Evolutionary conservation across 2,329 filamentous ascomycete species (phyloP).

Genomic region (Colletotrichum musicola): DNA sequence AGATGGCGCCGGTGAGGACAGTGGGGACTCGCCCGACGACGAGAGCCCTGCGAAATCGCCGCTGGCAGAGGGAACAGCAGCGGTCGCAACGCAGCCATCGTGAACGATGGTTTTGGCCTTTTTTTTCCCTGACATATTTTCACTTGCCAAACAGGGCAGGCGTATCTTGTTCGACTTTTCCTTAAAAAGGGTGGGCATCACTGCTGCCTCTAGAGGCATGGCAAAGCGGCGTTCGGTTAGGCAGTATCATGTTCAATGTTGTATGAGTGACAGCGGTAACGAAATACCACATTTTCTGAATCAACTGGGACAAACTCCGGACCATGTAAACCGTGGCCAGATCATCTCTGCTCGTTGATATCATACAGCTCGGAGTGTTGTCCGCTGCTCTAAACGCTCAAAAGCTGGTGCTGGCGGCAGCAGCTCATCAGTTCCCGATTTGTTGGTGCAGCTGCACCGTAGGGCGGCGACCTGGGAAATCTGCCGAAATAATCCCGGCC

Average conservation of each 20-base stretch:
- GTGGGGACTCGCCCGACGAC: constrained; percentile 41
- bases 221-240: constrained; percentile 35
- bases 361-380: background rate
- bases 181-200: constrained; percentile 37
- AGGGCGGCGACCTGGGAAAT: background rate
- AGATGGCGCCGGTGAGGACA: constrained; percentile 42
- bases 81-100: constrained; percentile 3
- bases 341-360: background rate
- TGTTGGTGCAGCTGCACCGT: background rate
- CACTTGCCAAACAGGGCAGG: background rate
- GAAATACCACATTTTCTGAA: constrained; percentile 35
- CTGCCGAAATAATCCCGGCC: constrained; percentile 31
- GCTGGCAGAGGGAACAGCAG: constrained; percentile 2
- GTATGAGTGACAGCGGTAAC: constrained; percentile 37
- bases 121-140: background rate
- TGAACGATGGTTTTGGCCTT: background rate
- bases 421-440: background rate
- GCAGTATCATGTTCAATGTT: constrained; percentile 23
- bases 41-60: constrained; percentile 31
- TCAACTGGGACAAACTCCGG: background rate
- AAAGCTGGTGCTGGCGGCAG: background rate
- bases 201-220: constrained; percentile 35
- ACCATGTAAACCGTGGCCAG: background rate
- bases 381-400: background rate
- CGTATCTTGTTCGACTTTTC: constrained; percentile 15